These are phyloP conservation scores for Phytophthora sojae DNA, from an alignment of 352 stramenopile species.

Conservation along the genomic window DNA sequence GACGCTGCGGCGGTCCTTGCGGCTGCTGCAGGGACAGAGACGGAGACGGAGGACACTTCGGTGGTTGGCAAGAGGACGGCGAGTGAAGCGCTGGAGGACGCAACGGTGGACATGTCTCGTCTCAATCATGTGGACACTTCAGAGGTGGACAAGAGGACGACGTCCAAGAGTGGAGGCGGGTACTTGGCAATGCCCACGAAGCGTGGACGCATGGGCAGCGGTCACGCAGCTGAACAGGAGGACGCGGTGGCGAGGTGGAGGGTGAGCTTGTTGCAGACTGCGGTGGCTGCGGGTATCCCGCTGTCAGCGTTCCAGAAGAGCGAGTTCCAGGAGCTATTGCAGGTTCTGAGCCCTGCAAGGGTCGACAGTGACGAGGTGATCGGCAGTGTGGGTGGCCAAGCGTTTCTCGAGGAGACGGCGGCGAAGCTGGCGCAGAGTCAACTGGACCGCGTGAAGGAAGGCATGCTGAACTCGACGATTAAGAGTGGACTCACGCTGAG, in stretches of 20 bases:
- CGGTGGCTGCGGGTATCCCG: constrained; percentile 48
- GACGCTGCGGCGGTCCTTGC: constrained; percentile 8
- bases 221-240: constrained; percentile 7
- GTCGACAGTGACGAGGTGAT: constrained; percentile 18
- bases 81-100: constrained; percentile 27
- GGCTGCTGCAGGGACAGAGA: background rate
- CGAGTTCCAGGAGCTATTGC: constrained; percentile 58
- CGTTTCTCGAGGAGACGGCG: constrained; percentile 53
- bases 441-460: constrained; percentile 82
- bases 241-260: constrained; percentile 28
- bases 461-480: constrained; percentile 83
- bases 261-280: constrained; percentile 39
- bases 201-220: constrained; percentile 27
- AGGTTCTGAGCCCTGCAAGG: constrained; percentile 24
- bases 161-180: constrained; percentile 2
- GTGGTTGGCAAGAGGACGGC: constrained; percentile 19
- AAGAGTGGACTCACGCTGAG: constrained; percentile 84
- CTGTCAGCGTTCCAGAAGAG: constrained; percentile 48
- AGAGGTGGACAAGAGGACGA: constrained; percentile 7
- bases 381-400: constrained; percentile 32
- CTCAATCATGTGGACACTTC: constrained; percentile 7
- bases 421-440: constrained; percentile 52
- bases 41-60: constrained; percentile 1
- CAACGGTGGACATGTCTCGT: constrained; percentile 9
- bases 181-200: constrained; percentile 23